Percentiles rank a stretch among this genome's conserved stretches.
Conservation (phyloP, 257 asterid species). For the Asclepias syriaca region DNA sequence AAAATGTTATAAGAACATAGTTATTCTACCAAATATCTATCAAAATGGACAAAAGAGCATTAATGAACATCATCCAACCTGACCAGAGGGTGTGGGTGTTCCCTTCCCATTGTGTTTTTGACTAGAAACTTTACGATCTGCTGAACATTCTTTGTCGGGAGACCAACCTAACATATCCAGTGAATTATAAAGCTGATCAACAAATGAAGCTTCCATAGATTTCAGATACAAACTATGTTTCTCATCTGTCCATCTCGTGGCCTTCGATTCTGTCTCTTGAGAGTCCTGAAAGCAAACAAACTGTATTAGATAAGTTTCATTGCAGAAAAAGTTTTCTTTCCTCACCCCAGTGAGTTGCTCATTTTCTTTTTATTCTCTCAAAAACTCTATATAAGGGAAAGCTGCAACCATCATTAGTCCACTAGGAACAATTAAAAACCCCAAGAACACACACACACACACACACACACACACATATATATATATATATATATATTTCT, state of each 20-base stretch:
- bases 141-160: conserved; percentile 21
- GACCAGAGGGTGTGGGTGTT: conserved; percentile 38
- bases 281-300: conserved; percentile 20
- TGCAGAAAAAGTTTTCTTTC: neutral
- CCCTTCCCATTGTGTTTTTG: conserved; percentile 30
- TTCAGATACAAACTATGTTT: conserved; percentile 60
- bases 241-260: conserved; percentile 58
- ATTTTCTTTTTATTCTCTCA: neutral
- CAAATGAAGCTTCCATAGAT: conserved; percentile 68
- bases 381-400: neutral
- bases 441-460: neutral
- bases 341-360: neutral
- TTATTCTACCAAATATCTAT: neutral
- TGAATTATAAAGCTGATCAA: conserved; percentile 49
- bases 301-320: conserved; percentile 10
- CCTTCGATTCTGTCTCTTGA: conserved; percentile 28
- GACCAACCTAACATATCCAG: conserved; percentile 33
- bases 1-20: neutral
- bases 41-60: neutral
- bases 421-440: neutral
- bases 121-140: conserved; percentile 27
- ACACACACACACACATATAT: neutral
- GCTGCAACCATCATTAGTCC: neutral
- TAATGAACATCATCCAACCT: conserved; percentile 32
- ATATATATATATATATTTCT: neutral